Evolutionary conservation across 108 stramenopile species (phyloP).

Genomic region (Seminavis robusta): DNA sequence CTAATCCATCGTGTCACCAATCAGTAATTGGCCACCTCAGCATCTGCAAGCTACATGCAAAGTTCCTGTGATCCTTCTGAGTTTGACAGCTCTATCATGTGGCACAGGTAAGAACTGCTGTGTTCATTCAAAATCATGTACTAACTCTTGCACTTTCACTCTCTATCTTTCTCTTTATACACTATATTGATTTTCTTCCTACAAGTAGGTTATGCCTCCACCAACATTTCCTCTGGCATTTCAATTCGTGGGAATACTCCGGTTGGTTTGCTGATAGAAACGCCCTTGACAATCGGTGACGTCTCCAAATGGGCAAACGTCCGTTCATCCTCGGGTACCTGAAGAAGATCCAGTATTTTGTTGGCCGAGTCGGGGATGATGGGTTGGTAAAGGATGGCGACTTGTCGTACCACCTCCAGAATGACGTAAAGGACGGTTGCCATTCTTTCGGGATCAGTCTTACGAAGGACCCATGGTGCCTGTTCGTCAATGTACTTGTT

Average conservation of each 20-base stretch:
- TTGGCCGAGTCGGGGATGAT: conserved; percentile 85
- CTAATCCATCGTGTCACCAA: no score
- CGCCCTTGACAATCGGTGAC: conserved; percentile 49
- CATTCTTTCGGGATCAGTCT: conserved; percentile 84
- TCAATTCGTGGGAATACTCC: conserved; percentile 81
- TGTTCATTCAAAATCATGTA: no score
- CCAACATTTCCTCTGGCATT: conserved; percentile 32
- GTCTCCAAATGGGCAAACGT: conserved; percentile 68
- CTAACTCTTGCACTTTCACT: no score
- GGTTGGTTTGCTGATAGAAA: conserved; percentile 55
- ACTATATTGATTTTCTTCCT: no score
- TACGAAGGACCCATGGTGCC: conserved; percentile 91
- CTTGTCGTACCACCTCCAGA: conserved; percentile 87
- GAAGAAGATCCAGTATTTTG: conserved; percentile 81
- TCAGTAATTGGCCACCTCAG: no score
- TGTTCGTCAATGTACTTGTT: conserved; percentile 89
- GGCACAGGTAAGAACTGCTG: no score
- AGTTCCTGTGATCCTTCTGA: no score
- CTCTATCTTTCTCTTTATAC: no score
- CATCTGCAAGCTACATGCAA: no score
- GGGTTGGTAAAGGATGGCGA: conserved; percentile 90
- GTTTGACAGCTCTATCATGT: no score
- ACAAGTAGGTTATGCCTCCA: conserved; percentile 1
- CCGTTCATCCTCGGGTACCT: conserved; percentile 72
- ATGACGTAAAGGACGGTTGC: conserved; percentile 83